phyloP scores from a whole-genome alignment of 2,329 filamentous ascomycete species.

The Alternaria sp. region DNA sequence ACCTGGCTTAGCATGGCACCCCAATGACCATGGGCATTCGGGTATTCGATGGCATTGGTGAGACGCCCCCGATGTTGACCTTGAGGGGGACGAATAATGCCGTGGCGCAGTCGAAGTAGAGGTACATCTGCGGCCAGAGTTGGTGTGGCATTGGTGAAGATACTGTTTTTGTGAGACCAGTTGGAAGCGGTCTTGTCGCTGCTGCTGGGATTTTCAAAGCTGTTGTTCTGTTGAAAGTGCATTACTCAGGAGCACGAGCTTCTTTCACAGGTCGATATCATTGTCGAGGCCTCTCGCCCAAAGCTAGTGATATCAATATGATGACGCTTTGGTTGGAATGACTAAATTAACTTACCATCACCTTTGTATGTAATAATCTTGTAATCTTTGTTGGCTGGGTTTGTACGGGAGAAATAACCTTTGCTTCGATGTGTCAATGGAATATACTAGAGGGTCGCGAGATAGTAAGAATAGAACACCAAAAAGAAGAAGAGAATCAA shows the following conservation, averaged over 20 bases:
- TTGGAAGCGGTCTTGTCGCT: background rate
- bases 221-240: too few species aligned
- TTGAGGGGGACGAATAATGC: background rate
- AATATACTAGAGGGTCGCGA: background rate
- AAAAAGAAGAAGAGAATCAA: background rate
- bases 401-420: background rate
- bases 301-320: background rate
- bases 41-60: conserved; percentile 7
- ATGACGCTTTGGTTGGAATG: background rate
- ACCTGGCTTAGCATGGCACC: conserved; percentile 1
- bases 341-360: background rate
- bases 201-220: background rate
- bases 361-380: background rate
- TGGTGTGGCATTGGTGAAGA: background rate
- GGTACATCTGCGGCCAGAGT: background rate
- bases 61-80: background rate
- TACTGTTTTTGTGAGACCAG: background rate
- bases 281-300: background rate
- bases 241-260: background rate
- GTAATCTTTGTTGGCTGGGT: background rate
- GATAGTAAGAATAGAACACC: background rate
- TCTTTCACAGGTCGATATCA: background rate
- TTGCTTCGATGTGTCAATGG: background rate
- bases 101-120: conserved; percentile 1
- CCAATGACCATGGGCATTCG: background rate